Evolutionary conservation across 257 asterid genomes (phyloP).

Genomic region (Knoxia roxburghii): DNA sequence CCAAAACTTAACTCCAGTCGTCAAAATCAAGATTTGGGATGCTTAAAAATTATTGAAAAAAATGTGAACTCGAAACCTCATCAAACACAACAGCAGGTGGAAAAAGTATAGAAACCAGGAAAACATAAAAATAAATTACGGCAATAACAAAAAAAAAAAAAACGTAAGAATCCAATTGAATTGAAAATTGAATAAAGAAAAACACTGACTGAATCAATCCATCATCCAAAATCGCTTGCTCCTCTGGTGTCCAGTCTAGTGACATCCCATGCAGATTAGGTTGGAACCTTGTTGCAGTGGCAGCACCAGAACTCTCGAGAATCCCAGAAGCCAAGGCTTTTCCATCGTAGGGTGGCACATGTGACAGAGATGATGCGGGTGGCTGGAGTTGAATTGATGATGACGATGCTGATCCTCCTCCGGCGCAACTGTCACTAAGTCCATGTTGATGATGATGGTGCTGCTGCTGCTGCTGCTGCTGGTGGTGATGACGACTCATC

Average conservation of each 20-base stretch:
- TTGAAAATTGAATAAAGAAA: not conserved
- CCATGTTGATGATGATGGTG: conserved; percentile 6
- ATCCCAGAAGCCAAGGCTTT: conserved; percentile 10
- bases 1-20: not conserved
- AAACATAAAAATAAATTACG: not conserved
- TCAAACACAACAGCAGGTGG: not conserved
- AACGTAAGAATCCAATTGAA: not conserved
- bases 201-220: conserved; percentile 53
- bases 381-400: not conserved
- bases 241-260: conserved; percentile 89
- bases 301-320: conserved; percentile 15
- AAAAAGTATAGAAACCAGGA: too few relatives aligned
- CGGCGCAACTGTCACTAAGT: not conserved
- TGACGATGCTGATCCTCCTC: not conserved
- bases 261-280: conserved; percentile 59
- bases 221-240: conserved; percentile 61
- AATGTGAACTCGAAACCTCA: not conserved
- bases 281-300: conserved; percentile 49
- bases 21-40: not conserved
- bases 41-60: not conserved
- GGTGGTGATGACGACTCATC: conserved; percentile 9
- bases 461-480: not conserved
- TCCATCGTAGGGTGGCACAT: conserved; percentile 11
- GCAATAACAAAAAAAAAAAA: not conserved
- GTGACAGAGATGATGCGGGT: not conserved